Base-by-base conservation (phyloP, 2,329 filamentous ascomycete genomes). In the Phoma sp. region DNA sequence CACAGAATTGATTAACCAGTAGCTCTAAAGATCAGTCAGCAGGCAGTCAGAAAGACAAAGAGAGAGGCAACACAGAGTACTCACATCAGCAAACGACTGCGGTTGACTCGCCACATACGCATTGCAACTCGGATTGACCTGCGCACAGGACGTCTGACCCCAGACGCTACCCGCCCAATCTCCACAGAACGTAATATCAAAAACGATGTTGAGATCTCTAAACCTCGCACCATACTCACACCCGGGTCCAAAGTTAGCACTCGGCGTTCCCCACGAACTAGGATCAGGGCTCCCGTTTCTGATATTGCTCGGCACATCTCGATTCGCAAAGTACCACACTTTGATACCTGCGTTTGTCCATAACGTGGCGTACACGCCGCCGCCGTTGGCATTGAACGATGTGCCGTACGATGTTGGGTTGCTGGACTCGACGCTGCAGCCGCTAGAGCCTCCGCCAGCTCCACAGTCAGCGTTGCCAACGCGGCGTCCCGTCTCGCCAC, bases 131-230 rank as follows among this genome's bases (percentile, higher is more conserved):
- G 67, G 65, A 50, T 74, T 73, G 2, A 62, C 49, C 33, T 57
- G 35, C 10, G 72, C 61, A 51, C 75, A 76, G 13, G 62, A 55
- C 8, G 62, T 67, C 4, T 63, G 65, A 9, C 66, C 64, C 74
- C 74, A 84, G 2, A 79, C 76, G 15, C 67, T 63, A 12, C 82
- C 82, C 7, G 82, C 82, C 82, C 82, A 85, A 48, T 82, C 79
- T 31, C 83, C 82, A 57, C 82, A 84, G 69, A 84, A 84, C 1
- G 80, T 81, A 2, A 77, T 81, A 60, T 84, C 79, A 51, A 84
- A 78, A 21, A 77, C 72, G 36, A 78, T 71, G 17, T 69, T 74
- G 65, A 76, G 59, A 47, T 76, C 66, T 22, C 56, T 63, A 36
- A 77, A 76, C 52, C 68, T 71, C 10, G 62, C 58, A 47, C 70